Evolutionary conservation across 73 alveolate species (phyloP).

Genomic region (Tetrahymena borealis): DNA sequence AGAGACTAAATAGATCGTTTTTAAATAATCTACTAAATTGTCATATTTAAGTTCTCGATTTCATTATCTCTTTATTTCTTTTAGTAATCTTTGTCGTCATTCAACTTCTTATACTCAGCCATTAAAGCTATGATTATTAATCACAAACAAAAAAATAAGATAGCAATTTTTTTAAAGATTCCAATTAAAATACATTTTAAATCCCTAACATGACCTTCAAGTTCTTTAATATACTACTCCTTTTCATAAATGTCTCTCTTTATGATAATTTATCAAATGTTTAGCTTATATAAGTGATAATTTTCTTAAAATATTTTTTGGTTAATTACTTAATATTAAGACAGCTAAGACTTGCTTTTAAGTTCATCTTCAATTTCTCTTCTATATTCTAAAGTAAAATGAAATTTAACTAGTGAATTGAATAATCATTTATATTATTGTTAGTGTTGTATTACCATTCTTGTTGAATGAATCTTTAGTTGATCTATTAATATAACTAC

Average conservation of each 20-base stretch:
- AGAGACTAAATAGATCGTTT: too few species aligned
- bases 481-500: not conserved
- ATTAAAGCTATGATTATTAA: not conserved
- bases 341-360: not conserved
- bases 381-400: not conserved
- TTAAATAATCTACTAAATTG: not conserved
- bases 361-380: not conserved
- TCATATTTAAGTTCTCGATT: not conserved
- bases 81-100: not conserved
- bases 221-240: not conserved
- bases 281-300: not conserved
- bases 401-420: not conserved
- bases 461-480: not conserved
- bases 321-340: not conserved
- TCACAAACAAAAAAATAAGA: not conserved
- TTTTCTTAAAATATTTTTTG: not conserved
- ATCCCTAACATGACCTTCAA: not conserved
- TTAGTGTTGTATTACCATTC: not conserved
- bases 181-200: not conserved
- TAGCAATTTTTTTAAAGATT: not conserved
- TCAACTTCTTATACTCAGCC: not conserved
- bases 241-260: not conserved
- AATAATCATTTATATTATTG: not conserved
- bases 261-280: not conserved
- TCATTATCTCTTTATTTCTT: not conserved